These are phyloP conservation scores for Heteromeles arbutifolia DNA, from an alignment of 306 rosid genomes.

Conservation along the genomic window DNA sequence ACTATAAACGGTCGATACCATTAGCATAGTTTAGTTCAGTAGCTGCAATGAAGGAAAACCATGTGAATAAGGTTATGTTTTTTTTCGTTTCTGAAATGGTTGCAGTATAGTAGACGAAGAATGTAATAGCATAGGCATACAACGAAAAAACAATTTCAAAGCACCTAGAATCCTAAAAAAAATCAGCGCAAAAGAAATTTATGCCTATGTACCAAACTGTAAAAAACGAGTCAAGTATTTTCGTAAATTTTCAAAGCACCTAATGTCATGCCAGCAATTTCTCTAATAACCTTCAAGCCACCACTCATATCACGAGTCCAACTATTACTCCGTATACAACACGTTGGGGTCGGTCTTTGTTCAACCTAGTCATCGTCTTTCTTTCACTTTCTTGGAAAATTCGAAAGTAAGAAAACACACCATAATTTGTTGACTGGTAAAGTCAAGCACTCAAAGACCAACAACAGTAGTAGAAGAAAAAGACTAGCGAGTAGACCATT, in stretches of 20 bases:
- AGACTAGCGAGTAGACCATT: not conserved
- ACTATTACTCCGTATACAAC: not conserved
- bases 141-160: no score
- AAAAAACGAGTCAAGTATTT: no score
- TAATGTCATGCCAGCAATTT: not conserved
- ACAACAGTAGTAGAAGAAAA: not conserved
- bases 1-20: not conserved
- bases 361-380: not conserved
- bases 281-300: not conserved
- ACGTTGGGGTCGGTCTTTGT: not conserved
- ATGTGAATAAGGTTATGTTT: not conserved
- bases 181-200: no score
- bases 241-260: no score
- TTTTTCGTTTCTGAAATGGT: not conserved
- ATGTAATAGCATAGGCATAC: not conserved
- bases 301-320: not conserved
- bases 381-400: not conserved
- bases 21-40: slow-evolving; percentile 3
- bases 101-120: not conserved
- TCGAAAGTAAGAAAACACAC: not conserved
- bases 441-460: not conserved
- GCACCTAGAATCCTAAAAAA: no score
- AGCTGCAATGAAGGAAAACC: not conserved
- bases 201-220: no score
- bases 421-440: not conserved